phyloP scores from a whole-genome alignment of 768 basidiomycete genomes.

The Rhodotorula kratochvilovae region DNA sequence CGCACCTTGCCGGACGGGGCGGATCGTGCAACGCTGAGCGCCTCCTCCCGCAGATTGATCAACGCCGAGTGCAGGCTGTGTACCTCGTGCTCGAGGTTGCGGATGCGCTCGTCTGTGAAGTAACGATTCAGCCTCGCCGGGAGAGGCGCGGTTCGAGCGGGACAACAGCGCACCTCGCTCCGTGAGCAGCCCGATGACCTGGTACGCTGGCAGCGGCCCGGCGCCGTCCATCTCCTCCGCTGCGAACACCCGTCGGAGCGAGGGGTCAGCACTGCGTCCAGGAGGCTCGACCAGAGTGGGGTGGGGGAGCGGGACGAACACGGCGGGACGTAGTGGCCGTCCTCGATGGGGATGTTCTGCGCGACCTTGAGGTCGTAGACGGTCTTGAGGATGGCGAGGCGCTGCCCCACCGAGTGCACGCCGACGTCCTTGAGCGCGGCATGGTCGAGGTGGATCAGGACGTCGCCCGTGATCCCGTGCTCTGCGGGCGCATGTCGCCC shows the following conservation, averaged over 20 bases:
- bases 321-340: slow-evolving; percentile 80
- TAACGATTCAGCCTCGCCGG: no score
- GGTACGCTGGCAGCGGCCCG: neutral
- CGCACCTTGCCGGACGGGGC: slow-evolving; percentile 23
- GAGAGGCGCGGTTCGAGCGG: no score
- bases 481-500: slow-evolving; percentile 53
- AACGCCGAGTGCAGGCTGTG: slow-evolving; percentile 62
- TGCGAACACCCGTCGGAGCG: neutral
- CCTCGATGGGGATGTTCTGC: slow-evolving; percentile 73
- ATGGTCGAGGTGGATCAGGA: slow-evolving; percentile 75
- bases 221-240: slow-evolving; percentile 29
- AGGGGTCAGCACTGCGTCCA: neutral
- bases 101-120: slow-evolving; percentile 63
- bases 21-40: slow-evolving; percentile 21
- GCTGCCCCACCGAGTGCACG: slow-evolving; percentile 81
- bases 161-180: slow-evolving; percentile 27
- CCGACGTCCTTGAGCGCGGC: slow-evolving; percentile 81
- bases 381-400: slow-evolving; percentile 83
- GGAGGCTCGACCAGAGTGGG: neutral
- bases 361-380: slow-evolving; percentile 84
- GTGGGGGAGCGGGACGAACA: slow-evolving; percentile 52
- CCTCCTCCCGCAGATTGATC: slow-evolving; percentile 37
- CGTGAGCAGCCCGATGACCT: slow-evolving; percentile 17
- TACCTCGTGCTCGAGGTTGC: slow-evolving; percentile 71
- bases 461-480: slow-evolving; percentile 86